Evolutionary conservation across 2,329 filamentous ascomycete genomes (phyloP).

Genomic region (Ceratocystis huliohia): DNA sequence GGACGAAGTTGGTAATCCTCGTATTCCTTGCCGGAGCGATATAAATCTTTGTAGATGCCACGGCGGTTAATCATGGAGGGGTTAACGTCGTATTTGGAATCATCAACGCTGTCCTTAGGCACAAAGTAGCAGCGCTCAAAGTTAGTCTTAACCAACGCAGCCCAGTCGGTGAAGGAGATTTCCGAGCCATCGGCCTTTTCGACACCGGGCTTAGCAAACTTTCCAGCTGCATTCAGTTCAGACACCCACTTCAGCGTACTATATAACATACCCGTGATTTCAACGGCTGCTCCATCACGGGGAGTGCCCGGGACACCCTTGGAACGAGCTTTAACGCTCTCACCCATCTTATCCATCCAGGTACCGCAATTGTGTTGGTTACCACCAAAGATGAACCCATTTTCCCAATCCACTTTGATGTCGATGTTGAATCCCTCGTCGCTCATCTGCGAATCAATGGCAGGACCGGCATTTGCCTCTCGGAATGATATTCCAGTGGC

Average conservation of each 20-base stretch:
- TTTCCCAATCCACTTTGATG: constrained; percentile 81
- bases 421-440: constrained; percentile 85
- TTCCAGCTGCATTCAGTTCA: constrained; percentile 50
- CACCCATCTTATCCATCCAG: constrained; percentile 99
- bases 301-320: constrained; percentile 95
- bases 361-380: constrained; percentile 93
- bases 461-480: constrained; percentile 83
- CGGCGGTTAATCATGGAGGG: constrained; percentile 68
- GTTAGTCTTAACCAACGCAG: constrained; percentile 61
- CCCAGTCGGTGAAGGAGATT: constrained; percentile 69
- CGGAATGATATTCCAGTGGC: constrained; percentile 82
- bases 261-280: constrained; percentile 89
- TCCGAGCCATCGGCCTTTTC: constrained; percentile 45
- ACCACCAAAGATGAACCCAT: constrained; percentile 83
- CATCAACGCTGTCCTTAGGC: constrained; percentile 55
- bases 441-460: constrained; percentile 86
- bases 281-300: constrained; percentile 84
- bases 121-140: constrained; percentile 92
- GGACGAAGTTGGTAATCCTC: constrained; percentile 93
- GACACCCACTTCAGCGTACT: constrained; percentile 75
- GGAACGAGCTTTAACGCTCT: constrained; percentile 76
- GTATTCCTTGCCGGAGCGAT: constrained; percentile 85
- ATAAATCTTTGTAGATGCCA: constrained; percentile 96
- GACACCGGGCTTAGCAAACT: constrained; percentile 63
- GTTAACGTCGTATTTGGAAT: constrained; percentile 69